These are phyloP conservation scores for Alternaria triticina DNA, from an alignment of 2,329 filamentous ascomycete genomes.

Conservation along the genomic window DNA sequence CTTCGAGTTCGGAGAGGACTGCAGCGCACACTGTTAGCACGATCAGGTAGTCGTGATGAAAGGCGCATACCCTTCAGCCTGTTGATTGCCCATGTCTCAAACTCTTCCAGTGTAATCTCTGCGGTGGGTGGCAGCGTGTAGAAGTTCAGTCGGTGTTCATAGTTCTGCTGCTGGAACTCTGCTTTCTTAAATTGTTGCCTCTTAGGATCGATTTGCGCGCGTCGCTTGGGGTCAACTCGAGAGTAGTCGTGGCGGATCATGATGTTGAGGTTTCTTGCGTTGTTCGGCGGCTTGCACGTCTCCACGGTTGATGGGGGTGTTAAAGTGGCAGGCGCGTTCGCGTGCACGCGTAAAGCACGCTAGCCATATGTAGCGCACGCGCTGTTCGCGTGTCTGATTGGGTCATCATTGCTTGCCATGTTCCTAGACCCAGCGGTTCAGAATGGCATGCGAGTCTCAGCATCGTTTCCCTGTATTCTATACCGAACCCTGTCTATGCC, in stretches of 20 bases:
- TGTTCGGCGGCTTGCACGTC: conserved; percentile 7
- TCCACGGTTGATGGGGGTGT: conserved; percentile 9
- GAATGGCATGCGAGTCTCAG: not conserved
- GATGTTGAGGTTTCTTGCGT: conserved; percentile 3
- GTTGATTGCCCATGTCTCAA: conserved; percentile 98
- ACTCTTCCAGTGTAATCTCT: conserved; percentile 95
- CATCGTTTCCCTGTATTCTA: conserved; percentile 1
- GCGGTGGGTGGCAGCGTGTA: conserved; percentile 87
- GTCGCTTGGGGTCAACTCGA: conserved; percentile 71
- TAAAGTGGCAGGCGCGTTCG: conserved; percentile 30
- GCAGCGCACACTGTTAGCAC: conserved; percentile 11
- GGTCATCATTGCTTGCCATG: not conserved
- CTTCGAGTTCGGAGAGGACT: conserved; percentile 89
- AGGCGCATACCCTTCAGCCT: conserved; percentile 69
- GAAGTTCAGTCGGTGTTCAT: conserved; percentile 88
- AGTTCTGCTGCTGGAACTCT: conserved; percentile 77
- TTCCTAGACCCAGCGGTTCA: not conserved
- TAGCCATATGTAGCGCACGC: conserved; percentile 13
- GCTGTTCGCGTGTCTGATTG: conserved; percentile 2
- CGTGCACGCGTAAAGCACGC: conserved; percentile 23
- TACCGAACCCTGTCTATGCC: not conserved
- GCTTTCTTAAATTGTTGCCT: conserved; percentile 86
- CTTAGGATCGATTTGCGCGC: conserved; percentile 76
- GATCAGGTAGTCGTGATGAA: fast-evolving
- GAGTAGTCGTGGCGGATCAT: conserved; percentile 51